Evolutionary conservation across 2,329 filamentous ascomycete genomes (phyloP).

Genomic region (Colletotrichum navitas): DNA sequence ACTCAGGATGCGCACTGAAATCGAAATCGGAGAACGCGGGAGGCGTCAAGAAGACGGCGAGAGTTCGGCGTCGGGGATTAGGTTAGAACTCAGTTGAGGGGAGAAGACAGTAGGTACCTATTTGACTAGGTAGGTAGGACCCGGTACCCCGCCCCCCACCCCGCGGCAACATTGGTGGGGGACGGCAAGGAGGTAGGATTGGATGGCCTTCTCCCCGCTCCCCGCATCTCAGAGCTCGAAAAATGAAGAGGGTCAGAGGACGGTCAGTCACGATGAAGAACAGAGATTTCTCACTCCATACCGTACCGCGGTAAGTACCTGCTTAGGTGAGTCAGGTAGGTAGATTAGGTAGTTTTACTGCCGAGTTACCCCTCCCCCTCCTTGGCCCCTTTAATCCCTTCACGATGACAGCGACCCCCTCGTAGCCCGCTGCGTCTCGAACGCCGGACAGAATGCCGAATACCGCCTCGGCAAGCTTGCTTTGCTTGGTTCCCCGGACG

Average conservation of each 20-base stretch:
- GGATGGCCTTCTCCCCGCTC: constrained; percentile 31
- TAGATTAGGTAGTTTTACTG: not conserved
- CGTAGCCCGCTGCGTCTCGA: constrained; percentile 4
- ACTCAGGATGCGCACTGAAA: too few relatives aligned
- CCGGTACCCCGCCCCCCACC: not conserved
- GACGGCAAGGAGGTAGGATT: not conserved
- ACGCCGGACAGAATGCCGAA: constrained; percentile 37
- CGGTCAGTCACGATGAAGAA: not conserved
- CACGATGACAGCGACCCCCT: constrained; percentile 2
- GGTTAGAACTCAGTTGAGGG: not conserved
- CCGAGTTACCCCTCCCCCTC: constrained; percentile 29
- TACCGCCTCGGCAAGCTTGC: not conserved
- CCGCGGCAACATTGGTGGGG: constrained; percentile 16
- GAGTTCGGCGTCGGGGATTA: not conserved
- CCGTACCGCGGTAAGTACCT: too few relatives aligned
- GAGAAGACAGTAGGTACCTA: not conserved
- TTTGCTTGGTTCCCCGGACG: not conserved
- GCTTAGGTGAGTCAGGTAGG: too few relatives aligned
- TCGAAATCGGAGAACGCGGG: not conserved
- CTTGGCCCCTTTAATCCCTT: not conserved
- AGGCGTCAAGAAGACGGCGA: not conserved
- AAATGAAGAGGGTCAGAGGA: not conserved
- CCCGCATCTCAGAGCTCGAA: constrained; percentile 30
- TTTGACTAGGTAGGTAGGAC: not conserved
- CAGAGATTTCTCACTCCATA: not conserved